Base-by-base conservation (phyloP, 2,329 filamentous ascomycete species). In the Westerdykella sp. region DNA sequence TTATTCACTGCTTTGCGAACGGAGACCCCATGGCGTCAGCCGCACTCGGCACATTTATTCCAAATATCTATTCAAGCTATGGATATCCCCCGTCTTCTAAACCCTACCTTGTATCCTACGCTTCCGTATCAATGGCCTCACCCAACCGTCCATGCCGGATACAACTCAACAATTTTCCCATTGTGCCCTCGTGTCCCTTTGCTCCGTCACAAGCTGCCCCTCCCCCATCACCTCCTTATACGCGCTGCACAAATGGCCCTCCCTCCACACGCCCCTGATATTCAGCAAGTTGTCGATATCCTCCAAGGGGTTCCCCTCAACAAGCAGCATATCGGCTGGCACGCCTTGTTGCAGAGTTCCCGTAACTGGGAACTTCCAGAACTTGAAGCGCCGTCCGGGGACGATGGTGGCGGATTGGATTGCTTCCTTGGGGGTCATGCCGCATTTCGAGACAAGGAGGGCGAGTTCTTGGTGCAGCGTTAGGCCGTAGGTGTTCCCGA, bases 401-500 rank as follows among this genome's bases (percentile, higher is more conserved):
- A 69, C 18, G 31, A 60, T 66, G 1, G 71, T 73, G 4, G 70
- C 71, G 7, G 66, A 62, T 7, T 49, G 51, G 9, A 73, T 48
- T 0, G 70, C 71, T 44, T 73, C 70, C 2, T 50, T 42, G 0
- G 71, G 69, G 9, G 66, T 66, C 60, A 73, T 70, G 2, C 63
- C 69, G 18, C 66, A 61, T 41, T 70, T 53, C 14, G 69, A 42
- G 9, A 73, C 71, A 41, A 70, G 66, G 3, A 73, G 42, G 15
- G 57, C 48, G 7, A 73, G 50, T 41, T 73, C 71, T 1, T 72
- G 69, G 37, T 73, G 70, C 41, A 67, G 49, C 0, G 64, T 60
- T 11, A 73, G 56, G 7, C 71, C 70, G 45, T 62, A 73, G 1
- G 69, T 69, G 0, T 69, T 73, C 2, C 70, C 71, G 6, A 67